phyloP scores from a whole-genome alignment of 345 rosid genomes.

The Anastatica hierochuntica region DNA sequence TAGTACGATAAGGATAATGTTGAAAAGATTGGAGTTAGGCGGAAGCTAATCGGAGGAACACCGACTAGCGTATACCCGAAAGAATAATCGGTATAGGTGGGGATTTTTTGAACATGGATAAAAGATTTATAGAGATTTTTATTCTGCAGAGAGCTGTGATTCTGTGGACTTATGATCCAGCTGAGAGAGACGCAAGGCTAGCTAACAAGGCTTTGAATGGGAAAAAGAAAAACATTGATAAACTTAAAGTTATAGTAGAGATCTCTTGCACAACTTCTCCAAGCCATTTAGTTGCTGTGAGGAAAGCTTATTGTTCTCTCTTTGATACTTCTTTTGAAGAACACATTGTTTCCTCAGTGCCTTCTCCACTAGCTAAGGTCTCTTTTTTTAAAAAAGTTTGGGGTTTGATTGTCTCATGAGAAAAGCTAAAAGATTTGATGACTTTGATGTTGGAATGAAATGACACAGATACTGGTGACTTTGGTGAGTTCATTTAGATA shows the following conservation, averaged over 20 bases:
- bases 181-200: conserved; percentile 77
- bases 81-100: too few relatives aligned
- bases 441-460: not conserved
- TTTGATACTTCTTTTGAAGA: conserved; percentile 68
- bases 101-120: too few relatives aligned
- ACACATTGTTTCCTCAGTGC: conserved; percentile 37
- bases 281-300: conserved; percentile 56
- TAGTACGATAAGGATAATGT: too few relatives aligned
- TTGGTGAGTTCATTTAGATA: conserved; percentile 69
- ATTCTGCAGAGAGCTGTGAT: conserved; percentile 80
- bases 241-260: conserved; percentile 55
- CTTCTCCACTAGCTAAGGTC: conserved; percentile 61
- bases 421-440: too few relatives aligned
- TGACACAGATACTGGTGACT: conserved; percentile 51
- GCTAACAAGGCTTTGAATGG: conserved; percentile 45
- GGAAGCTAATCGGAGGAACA: too few relatives aligned
- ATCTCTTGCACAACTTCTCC: conserved; percentile 73
- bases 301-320: conserved; percentile 63
- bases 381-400: not conserved
- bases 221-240: conserved; percentile 34
- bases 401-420: not conserved
- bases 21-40: too few relatives aligned
- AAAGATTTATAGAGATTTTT: too few relatives aligned
- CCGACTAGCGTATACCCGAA: too few relatives aligned
- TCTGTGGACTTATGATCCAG: conserved; percentile 62